Evolutionary conservation across 768 basidiomycete genomes (phyloP).

Genomic region (Leucocoprinus leucothites): DNA sequence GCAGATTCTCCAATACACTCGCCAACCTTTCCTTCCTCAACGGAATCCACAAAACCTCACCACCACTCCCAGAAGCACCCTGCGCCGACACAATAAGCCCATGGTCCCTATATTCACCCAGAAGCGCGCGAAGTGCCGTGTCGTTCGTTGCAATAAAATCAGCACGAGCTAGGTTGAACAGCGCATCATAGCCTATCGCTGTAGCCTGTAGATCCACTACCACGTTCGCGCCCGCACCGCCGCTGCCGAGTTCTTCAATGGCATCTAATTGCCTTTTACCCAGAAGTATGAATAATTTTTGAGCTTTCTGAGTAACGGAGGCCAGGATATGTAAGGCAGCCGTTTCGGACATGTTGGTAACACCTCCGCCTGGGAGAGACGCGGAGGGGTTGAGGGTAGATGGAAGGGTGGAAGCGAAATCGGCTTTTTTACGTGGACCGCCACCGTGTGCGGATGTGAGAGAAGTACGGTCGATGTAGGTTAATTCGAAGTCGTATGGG

Average conservation of each 20-base stretch:
- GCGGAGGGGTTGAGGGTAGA: conserved; percentile 24
- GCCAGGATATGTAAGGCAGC: conserved; percentile 79
- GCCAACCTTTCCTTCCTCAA: conserved; percentile 72
- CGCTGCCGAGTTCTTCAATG: conserved; percentile 40
- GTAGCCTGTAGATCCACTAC: conserved; percentile 46
- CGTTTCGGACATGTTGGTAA: conserved; percentile 63
- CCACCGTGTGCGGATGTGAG: conserved; percentile 51
- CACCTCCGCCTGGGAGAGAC: background rate
- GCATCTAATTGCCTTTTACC: conserved; percentile 65
- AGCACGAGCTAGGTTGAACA: conserved; percentile 75
- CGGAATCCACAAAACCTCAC: conserved; percentile 84
- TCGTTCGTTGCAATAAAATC: conserved; percentile 90
- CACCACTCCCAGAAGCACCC: conserved; percentile 35
- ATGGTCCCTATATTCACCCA: conserved; percentile 93
- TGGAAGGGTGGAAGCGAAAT: conserved; percentile 18
- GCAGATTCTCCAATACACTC: conserved; percentile 34
- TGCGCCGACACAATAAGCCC: conserved; percentile 63
- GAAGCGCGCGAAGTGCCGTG: conserved; percentile 72
- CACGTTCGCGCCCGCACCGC: conserved; percentile 15
- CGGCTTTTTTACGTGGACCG: conserved; percentile 31
- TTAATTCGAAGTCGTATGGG: conserved; percentile 78
- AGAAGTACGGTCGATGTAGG: conserved; percentile 61
- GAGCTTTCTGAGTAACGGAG: conserved; percentile 84
- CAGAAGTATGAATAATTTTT: conserved; percentile 75
- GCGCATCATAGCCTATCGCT: conserved; percentile 59